Conservation (phyloP, 1,284 basidiomycete species). For the Microbotryum lychnidis-dioicae region DNA sequence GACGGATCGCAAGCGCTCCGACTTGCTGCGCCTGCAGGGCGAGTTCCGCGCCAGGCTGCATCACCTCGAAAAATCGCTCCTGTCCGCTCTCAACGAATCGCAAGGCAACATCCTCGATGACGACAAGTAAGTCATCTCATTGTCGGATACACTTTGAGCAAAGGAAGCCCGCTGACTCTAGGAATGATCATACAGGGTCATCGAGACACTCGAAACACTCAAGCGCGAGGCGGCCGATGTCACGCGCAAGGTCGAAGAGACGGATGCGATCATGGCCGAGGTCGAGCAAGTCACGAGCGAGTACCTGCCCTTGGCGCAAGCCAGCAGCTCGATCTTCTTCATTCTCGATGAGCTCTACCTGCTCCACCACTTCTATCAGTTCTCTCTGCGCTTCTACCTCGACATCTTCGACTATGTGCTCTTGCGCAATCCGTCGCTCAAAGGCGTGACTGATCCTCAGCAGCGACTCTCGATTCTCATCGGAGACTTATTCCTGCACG, state of each 20-base stretch:
- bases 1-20: constrained; percentile 92
- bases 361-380: constrained; percentile 98
- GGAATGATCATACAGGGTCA: constrained; percentile 50
- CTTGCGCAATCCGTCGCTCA: constrained; percentile 81
- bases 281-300: constrained; percentile 92
- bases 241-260: constrained; percentile 93
- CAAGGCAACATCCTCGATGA: constrained; percentile 96
- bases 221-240: constrained; percentile 97
- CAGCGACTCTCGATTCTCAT: constrained; percentile 74
- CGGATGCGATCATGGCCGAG: constrained; percentile 89
- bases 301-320: constrained; percentile 89
- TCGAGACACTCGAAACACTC: constrained; percentile 90
- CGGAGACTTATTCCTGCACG: constrained; percentile 81
- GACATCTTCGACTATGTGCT: constrained; percentile 96
- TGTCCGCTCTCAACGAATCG: constrained; percentile 95
- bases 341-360: constrained; percentile 88
- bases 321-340: constrained; percentile 96
- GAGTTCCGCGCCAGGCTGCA: constrained; percentile 91
- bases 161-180: neutral
- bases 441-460: constrained; percentile 63
- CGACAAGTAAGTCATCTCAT: constrained; percentile 54
- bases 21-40: constrained; percentile 96
- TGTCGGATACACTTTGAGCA: neutral
- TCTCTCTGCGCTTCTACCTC: constrained; percentile 94
- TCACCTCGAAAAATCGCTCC: constrained; percentile 83